phyloP scores from a whole-genome alignment of 257 asterid genomes.

The Schizonepeta tenuifolia region DNA sequence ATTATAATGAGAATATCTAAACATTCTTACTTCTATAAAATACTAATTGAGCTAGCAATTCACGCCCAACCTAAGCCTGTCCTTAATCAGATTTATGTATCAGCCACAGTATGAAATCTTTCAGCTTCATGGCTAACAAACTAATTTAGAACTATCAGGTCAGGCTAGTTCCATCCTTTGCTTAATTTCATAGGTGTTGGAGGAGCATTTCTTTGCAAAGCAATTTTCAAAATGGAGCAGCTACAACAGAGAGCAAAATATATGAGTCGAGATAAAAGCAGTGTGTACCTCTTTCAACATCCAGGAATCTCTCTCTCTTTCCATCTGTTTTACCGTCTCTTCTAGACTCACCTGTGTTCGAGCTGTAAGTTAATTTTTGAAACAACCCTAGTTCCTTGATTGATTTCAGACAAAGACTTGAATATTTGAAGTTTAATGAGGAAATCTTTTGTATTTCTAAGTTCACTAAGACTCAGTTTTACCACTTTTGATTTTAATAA shows the following conservation, averaged over 20 bases:
- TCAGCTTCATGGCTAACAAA: slow-evolving; percentile 13
- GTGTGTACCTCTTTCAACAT: slow-evolving; percentile 62
- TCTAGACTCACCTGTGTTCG: slow-evolving; percentile 60
- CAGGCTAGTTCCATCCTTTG: slow-evolving; percentile 10
- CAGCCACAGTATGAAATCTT: slow-evolving; percentile 12
- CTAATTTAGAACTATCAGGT: background rate
- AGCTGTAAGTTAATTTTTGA: slow-evolving; percentile 18
- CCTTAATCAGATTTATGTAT: slow-evolving; percentile 5
- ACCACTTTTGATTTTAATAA: slow-evolving; percentile 53
- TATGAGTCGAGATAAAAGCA: slow-evolving; percentile 25
- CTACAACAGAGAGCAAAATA: slow-evolving; percentile 22
- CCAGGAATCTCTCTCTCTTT: slow-evolving; percentile 60
- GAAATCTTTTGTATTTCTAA: slow-evolving; percentile 8
- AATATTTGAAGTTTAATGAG: slow-evolving; percentile 15
- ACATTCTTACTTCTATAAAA: background rate
- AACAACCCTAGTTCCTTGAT: slow-evolving; percentile 20
- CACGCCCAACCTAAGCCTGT: slow-evolving; percentile 8
- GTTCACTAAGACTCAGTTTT: slow-evolving; percentile 33
- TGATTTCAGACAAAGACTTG: slow-evolving; percentile 13
- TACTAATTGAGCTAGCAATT: background rate
- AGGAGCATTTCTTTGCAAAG: slow-evolving; percentile 7
- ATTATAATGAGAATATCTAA: background rate
- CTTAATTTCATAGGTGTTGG: background rate
- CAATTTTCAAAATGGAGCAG: slow-evolving; percentile 15
- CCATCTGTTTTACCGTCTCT: slow-evolving; percentile 61